Evolutionary conservation across 1,284 basidiomycete genomes (phyloP).

Genomic region (Trichosporon sp.): DNA sequence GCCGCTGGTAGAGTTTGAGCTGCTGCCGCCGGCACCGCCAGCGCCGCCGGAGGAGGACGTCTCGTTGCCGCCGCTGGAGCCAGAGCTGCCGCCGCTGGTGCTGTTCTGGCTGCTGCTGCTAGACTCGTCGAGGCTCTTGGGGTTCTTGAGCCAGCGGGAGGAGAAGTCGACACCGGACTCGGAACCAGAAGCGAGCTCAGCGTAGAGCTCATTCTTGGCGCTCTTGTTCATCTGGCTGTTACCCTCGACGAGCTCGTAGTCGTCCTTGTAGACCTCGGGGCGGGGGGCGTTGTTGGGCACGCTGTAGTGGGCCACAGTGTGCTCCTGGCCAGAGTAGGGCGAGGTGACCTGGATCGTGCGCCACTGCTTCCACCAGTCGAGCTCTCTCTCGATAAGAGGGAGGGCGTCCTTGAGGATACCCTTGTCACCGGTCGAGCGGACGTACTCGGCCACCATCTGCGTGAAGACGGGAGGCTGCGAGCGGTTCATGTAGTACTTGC

Average conservation of each 20-base stretch:
- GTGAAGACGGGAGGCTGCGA: conserved; percentile 85
- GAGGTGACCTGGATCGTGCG: conserved; percentile 67
- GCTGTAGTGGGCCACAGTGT: conserved; percentile 64
- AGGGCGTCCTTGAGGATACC: conserved; percentile 60
- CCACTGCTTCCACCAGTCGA: conserved; percentile 74
- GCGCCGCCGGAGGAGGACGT: not conserved
- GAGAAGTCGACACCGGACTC: conserved; percentile 59
- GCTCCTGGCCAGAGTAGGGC: conserved; percentile 61
- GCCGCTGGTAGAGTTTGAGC: not conserved
- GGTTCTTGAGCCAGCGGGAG: conserved; percentile 45
- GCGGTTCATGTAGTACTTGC: conserved; percentile 61
- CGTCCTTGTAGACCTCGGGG: conserved; percentile 64
- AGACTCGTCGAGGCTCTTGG: not conserved
- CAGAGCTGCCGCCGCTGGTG: not conserved
- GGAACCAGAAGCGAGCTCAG: conserved; percentile 78
- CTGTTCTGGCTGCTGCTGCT: not conserved
- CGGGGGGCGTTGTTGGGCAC: conserved; percentile 76
- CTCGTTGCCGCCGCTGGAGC: not conserved
- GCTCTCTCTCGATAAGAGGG: conserved; percentile 62
- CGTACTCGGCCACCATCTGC: conserved; percentile 64
- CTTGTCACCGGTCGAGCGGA: conserved; percentile 58
- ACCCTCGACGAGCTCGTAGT: conserved; percentile 69
- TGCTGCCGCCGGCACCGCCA: not conserved
- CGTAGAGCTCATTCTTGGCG: conserved; percentile 63
- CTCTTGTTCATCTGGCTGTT: conserved; percentile 60